A percentile compares a stretch with the other conserved stretches of the same genome.
Evolutionary conservation across 2,329 filamentous ascomycete genomes (phyloP).

Genomic region (Aspergillus aculeatinus): DNA sequence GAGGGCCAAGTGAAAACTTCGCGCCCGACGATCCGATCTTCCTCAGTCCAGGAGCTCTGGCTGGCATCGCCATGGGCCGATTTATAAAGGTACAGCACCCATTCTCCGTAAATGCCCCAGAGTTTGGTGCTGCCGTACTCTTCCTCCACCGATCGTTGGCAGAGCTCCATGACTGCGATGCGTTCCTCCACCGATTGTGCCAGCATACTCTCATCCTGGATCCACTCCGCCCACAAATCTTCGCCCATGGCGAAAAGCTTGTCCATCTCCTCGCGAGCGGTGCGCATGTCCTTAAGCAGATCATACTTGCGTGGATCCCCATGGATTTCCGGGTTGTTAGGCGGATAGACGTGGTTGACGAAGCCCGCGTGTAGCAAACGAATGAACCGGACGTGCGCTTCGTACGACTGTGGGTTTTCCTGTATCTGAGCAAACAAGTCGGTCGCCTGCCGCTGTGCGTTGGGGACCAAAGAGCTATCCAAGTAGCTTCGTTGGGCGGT

Average conservation of each 20-base stretch:
- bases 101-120: constrained; percentile 64
- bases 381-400: constrained; percentile 49
- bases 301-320: constrained; percentile 48
- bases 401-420: constrained; percentile 48
- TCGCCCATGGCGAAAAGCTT: constrained; percentile 64
- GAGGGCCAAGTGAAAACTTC: constrained; percentile 60
- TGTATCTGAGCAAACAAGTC: constrained; percentile 45
- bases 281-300: constrained; percentile 47
- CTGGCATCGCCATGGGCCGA: constrained; percentile 47
- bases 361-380: constrained; percentile 49
- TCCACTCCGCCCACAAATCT: constrained; percentile 62
- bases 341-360: constrained; percentile 48
- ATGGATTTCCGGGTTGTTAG: constrained; percentile 45
- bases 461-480: constrained; percentile 42
- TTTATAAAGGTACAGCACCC: constrained; percentile 57
- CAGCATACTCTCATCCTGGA: constrained; percentile 61
- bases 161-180: constrained; percentile 59
- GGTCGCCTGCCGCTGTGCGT: constrained; percentile 42
- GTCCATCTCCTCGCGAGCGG: constrained; percentile 58
- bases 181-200: constrained; percentile 58
- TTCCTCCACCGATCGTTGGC: constrained; percentile 58
- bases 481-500: constrained; percentile 42
- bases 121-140: constrained; percentile 61
- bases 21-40: constrained; percentile 57
- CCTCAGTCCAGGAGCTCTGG: constrained; percentile 49